Percentiles rank a stretch among this genome's conserved stretches.
These are phyloP conservation scores for Fusarium nodosum DNA, from an alignment of 2,329 filamentous ascomycete species.

Conservation along the genomic window DNA sequence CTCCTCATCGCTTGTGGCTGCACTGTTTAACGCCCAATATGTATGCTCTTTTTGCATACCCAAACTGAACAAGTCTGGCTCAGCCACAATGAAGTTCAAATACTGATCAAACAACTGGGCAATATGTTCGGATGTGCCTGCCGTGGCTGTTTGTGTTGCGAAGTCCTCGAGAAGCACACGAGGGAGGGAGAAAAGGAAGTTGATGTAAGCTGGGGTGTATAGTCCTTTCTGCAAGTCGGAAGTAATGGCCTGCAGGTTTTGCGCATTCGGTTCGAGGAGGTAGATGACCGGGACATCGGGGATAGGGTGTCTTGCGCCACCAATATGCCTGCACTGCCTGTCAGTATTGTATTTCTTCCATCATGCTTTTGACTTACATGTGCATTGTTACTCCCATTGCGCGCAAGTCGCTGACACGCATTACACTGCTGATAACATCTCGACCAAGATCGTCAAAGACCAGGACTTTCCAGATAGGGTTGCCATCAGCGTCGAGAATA, in stretches of 20 bases:
- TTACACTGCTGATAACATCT: slow-evolving; percentile 96
- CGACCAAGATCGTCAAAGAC: slow-evolving; percentile 93
- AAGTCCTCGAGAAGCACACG: slow-evolving; percentile 94
- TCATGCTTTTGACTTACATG: slow-evolving; percentile 68
- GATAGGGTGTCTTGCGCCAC: slow-evolving; percentile 85
- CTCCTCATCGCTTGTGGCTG: slow-evolving; percentile 88
- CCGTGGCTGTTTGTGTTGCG: slow-evolving; percentile 85
- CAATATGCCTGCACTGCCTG: slow-evolving; percentile 74
- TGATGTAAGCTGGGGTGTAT: slow-evolving; percentile 95
- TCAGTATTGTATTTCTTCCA: slow-evolving; percentile 43
- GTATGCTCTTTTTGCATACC: slow-evolving; percentile 91
- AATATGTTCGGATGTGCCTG: slow-evolving; percentile 89
- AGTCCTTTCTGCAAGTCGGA: slow-evolving; percentile 87
- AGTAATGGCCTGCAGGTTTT: slow-evolving; percentile 87
- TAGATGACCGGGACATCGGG: slow-evolving; percentile 97
- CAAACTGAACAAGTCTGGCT: slow-evolving; percentile 94
- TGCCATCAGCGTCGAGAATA: slow-evolving; percentile 86
- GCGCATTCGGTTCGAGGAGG: slow-evolving; percentile 87
- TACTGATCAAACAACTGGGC: slow-evolving; percentile 97
- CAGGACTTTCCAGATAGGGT: slow-evolving; percentile 97
- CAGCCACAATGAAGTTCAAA: slow-evolving; percentile 95
- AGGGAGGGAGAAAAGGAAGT: slow-evolving; percentile 95
- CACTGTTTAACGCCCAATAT: slow-evolving; percentile 97
- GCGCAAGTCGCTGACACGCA: slow-evolving; percentile 92
- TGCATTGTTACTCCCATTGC: slow-evolving; percentile 97